These are phyloP conservation scores for Diplodia corticola DNA, from an alignment of 2,329 filamentous ascomycete genomes.

Conservation along the genomic window DNA sequence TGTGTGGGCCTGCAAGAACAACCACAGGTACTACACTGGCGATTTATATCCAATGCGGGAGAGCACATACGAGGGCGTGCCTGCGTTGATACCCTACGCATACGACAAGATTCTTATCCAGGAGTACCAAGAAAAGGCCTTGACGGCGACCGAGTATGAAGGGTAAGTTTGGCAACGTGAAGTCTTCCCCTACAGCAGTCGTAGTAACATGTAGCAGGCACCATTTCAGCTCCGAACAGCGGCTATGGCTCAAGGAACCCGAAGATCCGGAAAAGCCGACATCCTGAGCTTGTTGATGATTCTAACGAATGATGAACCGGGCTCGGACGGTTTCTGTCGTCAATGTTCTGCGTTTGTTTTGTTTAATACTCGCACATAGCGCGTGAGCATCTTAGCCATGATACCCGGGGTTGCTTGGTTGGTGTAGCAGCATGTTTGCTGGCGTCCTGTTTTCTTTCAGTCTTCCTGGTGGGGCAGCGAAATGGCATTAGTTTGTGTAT, in stretches of 20 bases:
- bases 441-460: background rate
- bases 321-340: background rate
- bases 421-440: constrained; percentile 2
- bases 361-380: background rate
- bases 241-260: constrained; percentile 57
- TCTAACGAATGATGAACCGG: background rate
- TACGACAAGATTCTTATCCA: constrained; percentile 66
- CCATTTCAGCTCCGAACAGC: constrained; percentile 58
- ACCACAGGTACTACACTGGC: constrained; percentile 67
- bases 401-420: constrained; percentile 13
- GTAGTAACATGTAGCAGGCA: constrained; percentile 50
- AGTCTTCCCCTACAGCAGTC: background rate
- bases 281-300: background rate
- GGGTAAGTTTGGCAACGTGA: constrained; percentile 52
- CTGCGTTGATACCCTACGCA: constrained; percentile 67
- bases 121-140: constrained; percentile 64
- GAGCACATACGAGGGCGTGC: constrained; percentile 72
- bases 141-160: constrained; percentile 62
- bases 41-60: constrained; percentile 76
- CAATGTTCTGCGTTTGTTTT: background rate
- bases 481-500: background rate
- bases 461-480: background rate
- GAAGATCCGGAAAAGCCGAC: constrained; percentile 8
- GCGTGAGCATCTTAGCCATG: constrained; percentile 15
- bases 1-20: constrained; percentile 77